Base-by-base conservation (phyloP, 2,329 filamentous ascomycete species). In the Cladosporium sp. region DNA sequence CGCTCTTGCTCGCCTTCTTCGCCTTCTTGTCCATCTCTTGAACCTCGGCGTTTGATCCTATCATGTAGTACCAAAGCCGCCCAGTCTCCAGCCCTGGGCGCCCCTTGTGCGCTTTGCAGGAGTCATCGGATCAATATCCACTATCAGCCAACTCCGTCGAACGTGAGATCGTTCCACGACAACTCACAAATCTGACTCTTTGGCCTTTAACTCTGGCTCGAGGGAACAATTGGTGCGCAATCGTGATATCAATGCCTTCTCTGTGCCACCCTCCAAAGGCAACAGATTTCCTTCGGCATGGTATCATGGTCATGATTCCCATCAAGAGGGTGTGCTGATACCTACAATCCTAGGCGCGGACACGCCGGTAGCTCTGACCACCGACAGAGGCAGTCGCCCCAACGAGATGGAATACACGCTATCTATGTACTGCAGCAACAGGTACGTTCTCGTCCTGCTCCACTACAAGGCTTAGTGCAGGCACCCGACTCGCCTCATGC, bases 291-390 rank as follows among this genome's bases (percentile, higher is more conserved):
- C 44, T 29, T 61, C 44, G 26, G n/a, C 37, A 46, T n/a, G 11
- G 23, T 6, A 61, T 31, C 26, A 35, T 23, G 57, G 40, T 26
- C 12, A 31, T 26, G 57, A 31, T 8, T 31, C 16, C 16, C 18
- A 14, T 46, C 29, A 14, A 26, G 59, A 62, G 46, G 59, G 46
- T 64, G 61, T 64, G 50, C 50, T 26, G 61, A 56, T 23, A 23
- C 2, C 29, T 11, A 31, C 12, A 64, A 64, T 56, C 26, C 61
- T 57, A 57, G 37, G 61, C 29, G 33, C 61, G 61, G 60, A 37
- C 23, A 33, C 59, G 59, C 59, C 29, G 59, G 28, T 44, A 35
- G 28, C 23, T 55, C 52, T 55, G 52, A 55, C 52, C 52, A 55
- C 52, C 52, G 8, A 3, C n/a, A n/a, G 4, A 55, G 29, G 28